Conservation (phyloP, 1,139 yeast genomes). For the Kazachstania sp. region DNA sequence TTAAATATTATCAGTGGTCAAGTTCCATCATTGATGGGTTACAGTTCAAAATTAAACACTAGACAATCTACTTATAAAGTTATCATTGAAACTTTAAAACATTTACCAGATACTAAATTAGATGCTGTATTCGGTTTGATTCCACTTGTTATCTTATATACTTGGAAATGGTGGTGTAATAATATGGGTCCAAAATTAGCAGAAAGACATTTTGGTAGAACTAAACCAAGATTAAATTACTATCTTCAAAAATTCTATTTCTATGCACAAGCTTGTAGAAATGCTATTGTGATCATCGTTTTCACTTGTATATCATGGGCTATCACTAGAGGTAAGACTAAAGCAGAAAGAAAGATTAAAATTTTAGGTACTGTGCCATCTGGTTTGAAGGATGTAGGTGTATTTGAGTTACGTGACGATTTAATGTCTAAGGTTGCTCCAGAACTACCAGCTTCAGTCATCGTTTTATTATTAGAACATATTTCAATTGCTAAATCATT, state of each 20-base stretch:
- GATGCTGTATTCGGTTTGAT: conserved; percentile 90
- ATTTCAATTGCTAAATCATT: conserved; percentile 90
- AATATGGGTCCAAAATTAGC: conserved; percentile 46
- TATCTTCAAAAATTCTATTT: conserved; percentile 37
- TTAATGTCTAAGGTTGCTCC: conserved; percentile 54
- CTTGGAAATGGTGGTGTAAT: conserved; percentile 52
- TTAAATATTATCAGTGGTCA: conserved; percentile 75
- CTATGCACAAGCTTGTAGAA: conserved; percentile 67
- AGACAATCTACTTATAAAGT: conserved; percentile 63
- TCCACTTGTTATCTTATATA: conserved; percentile 57
- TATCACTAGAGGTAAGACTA: conserved; percentile 36
- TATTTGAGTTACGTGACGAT: conserved; percentile 57
- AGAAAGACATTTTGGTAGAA: conserved; percentile 35
- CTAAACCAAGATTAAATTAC: conserved; percentile 35
- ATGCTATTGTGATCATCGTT: conserved; percentile 71
- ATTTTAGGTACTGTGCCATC: conserved; percentile 73
- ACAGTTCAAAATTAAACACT: conserved; percentile 54
- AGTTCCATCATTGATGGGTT: conserved; percentile 82
- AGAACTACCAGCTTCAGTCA: conserved; percentile 78
- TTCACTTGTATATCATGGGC: conserved; percentile 71
- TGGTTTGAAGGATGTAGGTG: conserved; percentile 72
- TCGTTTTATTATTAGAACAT: conserved; percentile 79
- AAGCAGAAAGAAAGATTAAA: conserved; percentile 36
- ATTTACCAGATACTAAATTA: conserved; percentile 54
- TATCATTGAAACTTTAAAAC: conserved; percentile 62